Evolutionary conservation across 169 alveolate species (phyloP), one percentile per base, ranked within the genome.

Genomic region (Plasmodium malariae): DNA sequence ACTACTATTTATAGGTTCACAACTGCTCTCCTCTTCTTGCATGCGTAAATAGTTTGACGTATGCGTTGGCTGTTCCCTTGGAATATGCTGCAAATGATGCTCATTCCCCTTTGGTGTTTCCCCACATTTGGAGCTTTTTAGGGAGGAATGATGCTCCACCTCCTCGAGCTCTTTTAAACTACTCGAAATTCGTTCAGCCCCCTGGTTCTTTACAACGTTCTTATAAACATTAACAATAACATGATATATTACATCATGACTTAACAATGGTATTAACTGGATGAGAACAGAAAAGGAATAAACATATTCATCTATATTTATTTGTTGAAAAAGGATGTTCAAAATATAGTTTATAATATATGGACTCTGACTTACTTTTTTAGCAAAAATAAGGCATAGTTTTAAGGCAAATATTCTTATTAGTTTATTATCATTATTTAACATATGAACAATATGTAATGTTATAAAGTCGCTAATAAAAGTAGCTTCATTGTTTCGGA

Each of bases 161-260:
- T n/a, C n/a, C n/a, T n/a, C n/a, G n/a, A n/a, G n/a, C n/a, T n/a
- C n/a, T n/a, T n/a, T n/a, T n/a, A n/a, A n/a, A n/a, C n/a, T n/a
- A n/a, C n/a, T n/a, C n/a, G n/a, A n/a, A n/a, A n/a, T n/a, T n/a
- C n/a, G n/a, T n/a, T n/a, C n/a, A n/a, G n/a, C n/a, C n/a, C n/a
- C n/a, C n/a, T n/a, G n/a, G n/a, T 26, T 26, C 11, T 19, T 43
- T n/a, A 83, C 0, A 1, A 57, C 17, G 12, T 7, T 19, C 9
- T 32, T 40, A 60, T 83, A 83, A 7, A 83, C 11, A n/a, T 57
- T 70, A 36, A 43, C 67, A 28, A 83, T 48, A 21, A 67, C 17
- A 54, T 43, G 60, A 70, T 67, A 83, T 7, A 83, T n/a, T 67
- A 65, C 43, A 49, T 83, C 91, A 45, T 83, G 80, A 0, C 54